Conservation (phyloP, 305 asterid genomes). For the Rubia peregrina region DNA sequence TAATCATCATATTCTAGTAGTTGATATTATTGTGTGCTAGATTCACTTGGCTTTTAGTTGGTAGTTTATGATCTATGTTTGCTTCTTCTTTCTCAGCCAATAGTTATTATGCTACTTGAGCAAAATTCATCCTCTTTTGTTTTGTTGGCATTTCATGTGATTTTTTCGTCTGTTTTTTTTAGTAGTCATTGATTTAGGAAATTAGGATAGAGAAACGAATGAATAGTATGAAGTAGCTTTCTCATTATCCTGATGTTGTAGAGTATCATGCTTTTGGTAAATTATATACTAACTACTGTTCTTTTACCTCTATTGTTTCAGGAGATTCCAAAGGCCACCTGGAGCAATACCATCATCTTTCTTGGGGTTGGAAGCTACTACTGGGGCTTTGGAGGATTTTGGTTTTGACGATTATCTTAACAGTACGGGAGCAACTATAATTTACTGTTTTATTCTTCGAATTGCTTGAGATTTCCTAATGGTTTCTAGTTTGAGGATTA, state of each 20-base stretch:
- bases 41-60: no score
- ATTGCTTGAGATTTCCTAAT: not conserved
- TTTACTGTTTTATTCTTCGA: not conserved
- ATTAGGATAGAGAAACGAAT: not conserved
- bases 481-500: not conserved
- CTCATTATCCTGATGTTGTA: no score
- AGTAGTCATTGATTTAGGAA: no score
- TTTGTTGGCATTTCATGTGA: not conserved
- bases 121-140: no score
- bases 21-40: no score
- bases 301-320: slow-evolving; percentile 11
- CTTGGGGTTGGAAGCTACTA: slow-evolving; percentile 74
- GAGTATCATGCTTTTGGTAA: no score
- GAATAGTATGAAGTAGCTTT: not conserved
- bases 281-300: not conserved
- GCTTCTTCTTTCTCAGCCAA: not conserved
- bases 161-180: not conserved
- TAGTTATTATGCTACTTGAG: not conserved
- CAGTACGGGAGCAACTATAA: slow-evolving; percentile 34
- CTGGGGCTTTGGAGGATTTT: slow-evolving; percentile 74
- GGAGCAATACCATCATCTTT: slow-evolving; percentile 84
- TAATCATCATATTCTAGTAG: no score
- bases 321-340: slow-evolving; percentile 78
- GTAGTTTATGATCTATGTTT: not conserved
- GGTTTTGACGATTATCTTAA: slow-evolving; percentile 87